Evolutionary conservation across 345 rosid species (phyloP).

Genomic region (Populus tremula): DNA sequence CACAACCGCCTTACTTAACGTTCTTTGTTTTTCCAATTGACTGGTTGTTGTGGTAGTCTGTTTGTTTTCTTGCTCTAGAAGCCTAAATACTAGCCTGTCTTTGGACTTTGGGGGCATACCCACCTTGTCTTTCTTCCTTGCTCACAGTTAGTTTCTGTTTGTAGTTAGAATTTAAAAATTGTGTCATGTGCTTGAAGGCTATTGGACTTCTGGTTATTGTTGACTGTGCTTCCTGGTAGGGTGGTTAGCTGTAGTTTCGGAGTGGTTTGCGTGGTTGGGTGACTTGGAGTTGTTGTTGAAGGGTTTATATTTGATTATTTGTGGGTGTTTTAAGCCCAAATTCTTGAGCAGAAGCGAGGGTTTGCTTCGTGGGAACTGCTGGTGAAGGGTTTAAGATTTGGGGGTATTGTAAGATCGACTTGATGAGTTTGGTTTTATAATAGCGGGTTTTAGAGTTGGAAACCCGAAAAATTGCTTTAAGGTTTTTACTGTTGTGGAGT

Average conservation of each 20-base stretch:
- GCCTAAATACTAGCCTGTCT: neutral
- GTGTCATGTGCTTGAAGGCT: neutral
- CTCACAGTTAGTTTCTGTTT: neutral
- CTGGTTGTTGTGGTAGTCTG: constrained; percentile 16
- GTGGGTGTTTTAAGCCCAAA: neutral
- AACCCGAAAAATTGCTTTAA: constrained; percentile 3
- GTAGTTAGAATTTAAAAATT: neutral
- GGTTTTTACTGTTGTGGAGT: neutral
- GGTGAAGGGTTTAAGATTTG: constrained; percentile 12
- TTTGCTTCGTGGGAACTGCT: neutral
- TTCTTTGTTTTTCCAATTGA: constrained; percentile 22
- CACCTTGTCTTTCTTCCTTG: neutral
- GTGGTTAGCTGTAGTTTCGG: neutral
- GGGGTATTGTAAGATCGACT: constrained; percentile 4
- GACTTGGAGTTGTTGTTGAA: neutral
- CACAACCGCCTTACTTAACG: constrained; percentile 4
- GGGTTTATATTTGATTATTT: neutral
- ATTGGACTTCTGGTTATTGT: neutral
- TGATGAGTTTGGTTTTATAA: constrained; percentile 2
- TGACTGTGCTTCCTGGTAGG: neutral
- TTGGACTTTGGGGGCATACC: constrained; percentile 2
- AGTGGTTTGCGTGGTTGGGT: neutral
- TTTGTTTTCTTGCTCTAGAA: neutral
- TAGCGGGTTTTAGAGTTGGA: neutral
- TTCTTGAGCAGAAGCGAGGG: neutral